Conservation (phyloP, 2,329 filamentous ascomycete species). For the Bimuria novae-zelandiae region DNA sequence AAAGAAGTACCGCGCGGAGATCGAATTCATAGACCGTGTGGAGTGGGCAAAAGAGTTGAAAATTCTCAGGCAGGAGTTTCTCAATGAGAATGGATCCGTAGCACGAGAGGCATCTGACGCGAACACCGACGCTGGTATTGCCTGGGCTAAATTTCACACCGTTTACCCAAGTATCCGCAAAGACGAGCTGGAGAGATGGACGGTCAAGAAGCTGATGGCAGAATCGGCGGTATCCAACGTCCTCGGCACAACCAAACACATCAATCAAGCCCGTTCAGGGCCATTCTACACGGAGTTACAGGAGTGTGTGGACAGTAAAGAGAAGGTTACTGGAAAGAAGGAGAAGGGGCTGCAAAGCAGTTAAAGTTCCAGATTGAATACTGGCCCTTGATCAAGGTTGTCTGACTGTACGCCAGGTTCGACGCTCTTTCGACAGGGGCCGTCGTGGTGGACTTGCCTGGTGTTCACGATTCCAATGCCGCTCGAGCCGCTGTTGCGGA, state of each 20-base stretch:
- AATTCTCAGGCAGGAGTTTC: slow-evolving; percentile 55
- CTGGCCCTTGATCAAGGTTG: slow-evolving; percentile 61
- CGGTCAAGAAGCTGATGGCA: slow-evolving; percentile 49
- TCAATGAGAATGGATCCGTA: slow-evolving; percentile 47
- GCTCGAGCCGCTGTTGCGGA: slow-evolving; percentile 63
- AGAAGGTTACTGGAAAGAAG: slow-evolving; percentile 48
- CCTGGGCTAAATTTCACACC: slow-evolving; percentile 57
- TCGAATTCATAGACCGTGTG: slow-evolving; percentile 60
- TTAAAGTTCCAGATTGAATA: slow-evolving; percentile 41
- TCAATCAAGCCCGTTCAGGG: slow-evolving; percentile 45
- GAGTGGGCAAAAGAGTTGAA: slow-evolving; percentile 61
- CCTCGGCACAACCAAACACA: slow-evolving; percentile 53
- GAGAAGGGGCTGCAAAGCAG: slow-evolving; percentile 29
- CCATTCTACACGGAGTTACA: slow-evolving; percentile 55
- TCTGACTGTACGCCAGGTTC: slow-evolving; percentile 58
- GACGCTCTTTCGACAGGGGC: slow-evolving; percentile 58
- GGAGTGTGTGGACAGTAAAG: slow-evolving; percentile 60
- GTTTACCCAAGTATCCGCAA: slow-evolving; percentile 53
- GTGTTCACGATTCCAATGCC: slow-evolving; percentile 63
- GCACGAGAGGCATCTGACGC: slow-evolving; percentile 45
- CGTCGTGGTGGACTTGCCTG: slow-evolving; percentile 63
- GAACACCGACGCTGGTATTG: slow-evolving; percentile 55
- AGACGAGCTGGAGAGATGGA: slow-evolving; percentile 44
- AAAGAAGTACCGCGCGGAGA: slow-evolving; percentile 57
- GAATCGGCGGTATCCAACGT: slow-evolving; percentile 47